phyloP scores from a whole-genome alignment of 495 filamentous ascomycete species.

The Penicillium angulare region DNA sequence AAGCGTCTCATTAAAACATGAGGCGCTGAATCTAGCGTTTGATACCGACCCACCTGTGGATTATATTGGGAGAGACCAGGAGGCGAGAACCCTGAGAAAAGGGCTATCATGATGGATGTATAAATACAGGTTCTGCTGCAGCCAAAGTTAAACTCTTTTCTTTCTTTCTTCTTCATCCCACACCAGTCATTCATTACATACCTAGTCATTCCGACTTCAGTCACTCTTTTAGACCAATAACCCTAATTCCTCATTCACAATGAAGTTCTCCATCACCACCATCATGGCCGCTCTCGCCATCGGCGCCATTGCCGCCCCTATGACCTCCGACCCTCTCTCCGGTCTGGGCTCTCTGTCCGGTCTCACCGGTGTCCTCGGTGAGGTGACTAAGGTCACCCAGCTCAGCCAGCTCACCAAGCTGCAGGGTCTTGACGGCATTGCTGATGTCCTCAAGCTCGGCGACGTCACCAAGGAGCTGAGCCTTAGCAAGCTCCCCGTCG shows the following conservation, averaged over 20 bases:
- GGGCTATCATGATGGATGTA: conserved; percentile 2
- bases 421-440: conserved; percentile 12
- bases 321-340: neutral
- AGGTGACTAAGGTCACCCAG: no score
- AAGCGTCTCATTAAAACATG: neutral
- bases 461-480: conserved; percentile 22
- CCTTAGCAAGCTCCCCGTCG: conserved; percentile 16
- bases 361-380: conserved; percentile 7
- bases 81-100: neutral
- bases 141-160: conserved; percentile 8
- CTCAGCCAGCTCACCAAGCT: no score
- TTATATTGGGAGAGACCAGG: neutral
- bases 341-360: conserved; percentile 8
- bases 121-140: conserved; percentile 20
- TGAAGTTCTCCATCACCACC: conserved; percentile 38
- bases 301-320: conserved; percentile 34
- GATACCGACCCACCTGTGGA: conserved; percentile 20
- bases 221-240: conserved; percentile 32
- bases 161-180: conserved; percentile 13
- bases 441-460: conserved; percentile 19
- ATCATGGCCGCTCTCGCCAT: conserved; percentile 33
- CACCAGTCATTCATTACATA: conserved; percentile 25
- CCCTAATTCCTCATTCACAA: conserved; percentile 23
- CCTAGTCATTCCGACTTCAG: conserved; percentile 24
- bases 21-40: neutral